Evolutionary conservation across 306 rosid species (phyloP).

Genomic region (Vachellia pachyceras): DNA sequence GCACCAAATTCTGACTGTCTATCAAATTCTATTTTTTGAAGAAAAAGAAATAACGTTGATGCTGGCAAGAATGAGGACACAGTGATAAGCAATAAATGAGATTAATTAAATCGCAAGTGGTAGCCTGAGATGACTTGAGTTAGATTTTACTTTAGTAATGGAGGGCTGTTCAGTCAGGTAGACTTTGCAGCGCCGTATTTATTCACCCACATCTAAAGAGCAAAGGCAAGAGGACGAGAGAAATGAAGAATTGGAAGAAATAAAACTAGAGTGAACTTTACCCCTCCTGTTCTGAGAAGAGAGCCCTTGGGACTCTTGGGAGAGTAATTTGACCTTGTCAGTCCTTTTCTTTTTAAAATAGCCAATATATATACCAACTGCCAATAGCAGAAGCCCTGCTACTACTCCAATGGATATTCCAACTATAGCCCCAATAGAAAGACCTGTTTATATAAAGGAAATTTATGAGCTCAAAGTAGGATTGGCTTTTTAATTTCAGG

Average conservation of each 20-base stretch:
- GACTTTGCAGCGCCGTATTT: constrained; percentile 8
- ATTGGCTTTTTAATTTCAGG: constrained; percentile 6
- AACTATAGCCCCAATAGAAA: constrained; percentile 53
- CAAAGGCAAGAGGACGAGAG: not conserved
- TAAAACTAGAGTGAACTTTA: constrained; percentile 33
- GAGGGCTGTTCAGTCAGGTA: not conserved
- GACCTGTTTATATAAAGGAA: constrained; percentile 57
- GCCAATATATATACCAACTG: constrained; percentile 44
- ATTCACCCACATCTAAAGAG: constrained; percentile 14
- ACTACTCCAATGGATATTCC: constrained; percentile 65
- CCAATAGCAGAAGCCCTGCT: constrained; percentile 56
- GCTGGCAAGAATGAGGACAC: not conserved
- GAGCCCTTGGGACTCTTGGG: constrained; percentile 37
- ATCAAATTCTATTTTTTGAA: not conserved
- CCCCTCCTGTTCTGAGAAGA: constrained; percentile 49
- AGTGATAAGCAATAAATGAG: not conserved
- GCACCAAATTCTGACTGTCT: not conserved
- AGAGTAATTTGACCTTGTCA: constrained; percentile 35
- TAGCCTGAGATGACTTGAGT: constrained; percentile 7
- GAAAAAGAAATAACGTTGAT: not conserved
- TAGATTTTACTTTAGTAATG: not conserved
- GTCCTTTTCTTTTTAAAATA: constrained; percentile 53
- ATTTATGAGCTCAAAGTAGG: constrained; percentile 34
- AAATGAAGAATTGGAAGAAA: constrained; percentile 7
- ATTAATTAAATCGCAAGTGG: not conserved